A percentile compares a stretch with the other conserved stretches of the same genome.
These are phyloP conservation scores for Citrus reticulata DNA, from an alignment of 345 rosid genomes.

Conservation along the genomic window DNA sequence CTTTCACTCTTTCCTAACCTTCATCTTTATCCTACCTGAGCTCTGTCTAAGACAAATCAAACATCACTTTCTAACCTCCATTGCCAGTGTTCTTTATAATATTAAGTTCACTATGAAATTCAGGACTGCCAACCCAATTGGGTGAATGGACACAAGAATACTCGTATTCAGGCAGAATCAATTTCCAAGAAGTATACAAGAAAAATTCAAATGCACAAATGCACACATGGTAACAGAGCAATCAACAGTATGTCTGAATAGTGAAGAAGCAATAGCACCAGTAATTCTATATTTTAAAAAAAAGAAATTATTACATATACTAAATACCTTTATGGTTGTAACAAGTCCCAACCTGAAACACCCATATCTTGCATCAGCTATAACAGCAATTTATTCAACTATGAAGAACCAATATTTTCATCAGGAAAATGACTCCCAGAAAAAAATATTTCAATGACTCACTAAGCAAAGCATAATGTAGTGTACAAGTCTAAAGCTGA, in stretches of 20 bases:
- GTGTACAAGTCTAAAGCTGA: background rate
- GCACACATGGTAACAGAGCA: background rate
- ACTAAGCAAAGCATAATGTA: background rate
- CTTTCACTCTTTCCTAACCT: constrained; percentile 5
- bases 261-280: background rate
- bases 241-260: background rate
- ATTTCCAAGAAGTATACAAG: background rate
- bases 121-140: background rate
- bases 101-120: background rate
- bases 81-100: background rate
- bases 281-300: background rate
- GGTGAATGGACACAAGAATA: background rate
- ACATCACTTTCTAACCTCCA: background rate
- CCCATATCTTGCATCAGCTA: constrained; percentile 10
- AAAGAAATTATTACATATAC: background rate
- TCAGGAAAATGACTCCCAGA: background rate
- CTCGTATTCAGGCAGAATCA: background rate
- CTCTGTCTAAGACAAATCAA: background rate
- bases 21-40: background rate
- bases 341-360: constrained; percentile 53
- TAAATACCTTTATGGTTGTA: constrained; percentile 38
- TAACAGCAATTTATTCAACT: background rate
- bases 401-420: background rate
- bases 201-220: background rate
- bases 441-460: background rate